Evolutionary conservation across 2,329 filamentous ascomycete species (phyloP).

Genomic region (Fusarium miscanthi): DNA sequence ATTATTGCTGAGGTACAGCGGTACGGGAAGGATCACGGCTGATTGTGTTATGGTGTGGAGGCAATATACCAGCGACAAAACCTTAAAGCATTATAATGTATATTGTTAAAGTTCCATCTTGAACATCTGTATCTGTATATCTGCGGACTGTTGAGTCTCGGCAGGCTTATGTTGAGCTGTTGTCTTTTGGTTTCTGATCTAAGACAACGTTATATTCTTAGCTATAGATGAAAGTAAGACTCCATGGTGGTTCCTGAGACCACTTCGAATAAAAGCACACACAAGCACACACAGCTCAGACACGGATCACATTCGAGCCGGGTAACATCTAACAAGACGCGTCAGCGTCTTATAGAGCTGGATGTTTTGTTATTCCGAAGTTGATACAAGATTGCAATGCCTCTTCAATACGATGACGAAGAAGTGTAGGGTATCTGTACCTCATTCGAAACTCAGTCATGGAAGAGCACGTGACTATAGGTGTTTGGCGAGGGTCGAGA

Average conservation of each 20-base stretch:
- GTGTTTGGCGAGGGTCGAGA: too few relatives aligned
- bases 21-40: conserved; percentile 20
- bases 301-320: not conserved
- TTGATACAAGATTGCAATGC: not conserved
- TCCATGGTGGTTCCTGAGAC: not conserved
- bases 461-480: not conserved
- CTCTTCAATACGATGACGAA: not conserved
- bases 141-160: not conserved
- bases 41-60: not conserved
- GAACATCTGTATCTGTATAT: not conserved
- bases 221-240: not conserved
- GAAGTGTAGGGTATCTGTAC: not conserved
- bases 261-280: not conserved
- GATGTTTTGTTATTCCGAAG: not conserved
- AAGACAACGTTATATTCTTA: not conserved
- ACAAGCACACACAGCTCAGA: not conserved
- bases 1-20: conserved; percentile 1
- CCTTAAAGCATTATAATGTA: not conserved
- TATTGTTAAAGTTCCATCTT: not conserved
- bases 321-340: not conserved
- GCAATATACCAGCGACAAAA: conserved; percentile 20
- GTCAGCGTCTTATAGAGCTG: not conserved
- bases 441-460: not conserved
- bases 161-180: not conserved
- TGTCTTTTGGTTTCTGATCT: not conserved